These are phyloP conservation scores for Aspergillus kassunensis DNA, from an alignment of 495 filamentous ascomycete genomes.

Conservation along the genomic window DNA sequence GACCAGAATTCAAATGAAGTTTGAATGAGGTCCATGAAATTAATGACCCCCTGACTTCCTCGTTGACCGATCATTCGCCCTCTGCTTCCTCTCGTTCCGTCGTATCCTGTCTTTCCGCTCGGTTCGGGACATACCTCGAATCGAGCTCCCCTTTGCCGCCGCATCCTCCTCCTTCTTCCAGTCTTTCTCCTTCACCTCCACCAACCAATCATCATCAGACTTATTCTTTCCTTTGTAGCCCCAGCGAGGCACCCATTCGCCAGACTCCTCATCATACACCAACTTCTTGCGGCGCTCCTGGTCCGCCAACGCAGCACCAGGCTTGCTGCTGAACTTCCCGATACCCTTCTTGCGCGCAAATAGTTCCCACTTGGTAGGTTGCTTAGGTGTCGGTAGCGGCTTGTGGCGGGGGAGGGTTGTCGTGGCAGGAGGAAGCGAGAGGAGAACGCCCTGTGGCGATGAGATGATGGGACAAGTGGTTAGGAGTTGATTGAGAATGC, in stretches of 20 bases:
- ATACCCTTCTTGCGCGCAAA: slow-evolving; percentile 97
- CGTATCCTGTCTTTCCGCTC: slow-evolving; percentile 62
- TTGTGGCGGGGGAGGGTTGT: slow-evolving; percentile 84
- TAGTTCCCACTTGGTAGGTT: slow-evolving; percentile 86
- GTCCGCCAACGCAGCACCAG: slow-evolving; percentile 39
- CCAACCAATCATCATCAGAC: slow-evolving; percentile 73
- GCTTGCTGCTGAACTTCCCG: slow-evolving; percentile 44
- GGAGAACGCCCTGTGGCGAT: slow-evolving; percentile 61
- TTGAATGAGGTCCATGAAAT: slow-evolving; percentile 8
- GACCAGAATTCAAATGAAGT: slow-evolving; percentile 14
- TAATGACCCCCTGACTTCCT: slow-evolving; percentile 37
- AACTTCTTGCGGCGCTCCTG: slow-evolving; percentile 73
- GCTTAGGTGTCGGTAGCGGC: slow-evolving; percentile 72
- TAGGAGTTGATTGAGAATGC: slow-evolving; percentile 83
- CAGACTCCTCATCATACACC: slow-evolving; percentile 76
- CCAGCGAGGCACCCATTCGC: slow-evolving; percentile 89
- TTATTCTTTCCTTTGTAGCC: slow-evolving; percentile 93
- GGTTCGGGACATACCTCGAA: slow-evolving; percentile 58
- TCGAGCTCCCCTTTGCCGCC: slow-evolving; percentile 55
- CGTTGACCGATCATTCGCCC: slow-evolving; percentile 59
- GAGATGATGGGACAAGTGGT: slow-evolving; percentile 74
- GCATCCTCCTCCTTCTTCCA: slow-evolving; percentile 59
- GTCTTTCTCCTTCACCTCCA: slow-evolving; percentile 80
- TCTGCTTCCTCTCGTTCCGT: slow-evolving; percentile 66
- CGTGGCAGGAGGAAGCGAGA: slow-evolving; percentile 64